Evolutionary conservation across 1,284 basidiomycete genomes (phyloP).

Genomic region (Boletus smithii): DNA sequence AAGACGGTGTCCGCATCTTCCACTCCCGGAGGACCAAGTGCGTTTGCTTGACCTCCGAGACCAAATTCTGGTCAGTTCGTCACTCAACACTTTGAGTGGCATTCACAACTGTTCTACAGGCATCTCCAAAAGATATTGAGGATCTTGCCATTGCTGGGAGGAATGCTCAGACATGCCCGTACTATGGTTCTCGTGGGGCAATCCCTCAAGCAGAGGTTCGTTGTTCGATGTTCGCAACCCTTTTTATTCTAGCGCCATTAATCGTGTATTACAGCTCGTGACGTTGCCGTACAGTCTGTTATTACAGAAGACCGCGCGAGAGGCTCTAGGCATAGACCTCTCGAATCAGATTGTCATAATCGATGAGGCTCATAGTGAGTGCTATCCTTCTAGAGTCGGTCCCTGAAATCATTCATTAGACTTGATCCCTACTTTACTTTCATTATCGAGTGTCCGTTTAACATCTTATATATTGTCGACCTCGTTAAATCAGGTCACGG

Average conservation of each 20-base stretch:
- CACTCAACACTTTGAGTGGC: neutral
- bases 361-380: conserved; percentile 94
- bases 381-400: neutral
- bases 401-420: conserved; percentile 44
- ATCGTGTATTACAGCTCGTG: conserved; percentile 58
- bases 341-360: conserved; percentile 85
- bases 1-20: conserved; percentile 77
- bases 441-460: conserved; percentile 76
- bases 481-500: conserved; percentile 75
- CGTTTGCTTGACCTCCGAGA: conserved; percentile 86
- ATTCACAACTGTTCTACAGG: conserved; percentile 43
- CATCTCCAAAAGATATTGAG: conserved; percentile 90
- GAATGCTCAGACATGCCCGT: conserved; percentile 77
- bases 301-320: conserved; percentile 79
- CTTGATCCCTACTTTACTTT: conserved; percentile 83
- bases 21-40: conserved; percentile 68
- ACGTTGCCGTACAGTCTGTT: conserved; percentile 93
- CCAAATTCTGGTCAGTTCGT: conserved; percentile 68
- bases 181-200: conserved; percentile 86
- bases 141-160: conserved; percentile 78
- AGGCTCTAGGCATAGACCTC: conserved; percentile 83
- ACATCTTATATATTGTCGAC: conserved; percentile 55
- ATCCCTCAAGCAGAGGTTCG: conserved; percentile 87
- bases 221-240: neutral
- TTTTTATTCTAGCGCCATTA: neutral